Base-by-base conservation (phyloP, 2,329 filamentous ascomycete genomes). In the Sordariomycetes sp. region DNA sequence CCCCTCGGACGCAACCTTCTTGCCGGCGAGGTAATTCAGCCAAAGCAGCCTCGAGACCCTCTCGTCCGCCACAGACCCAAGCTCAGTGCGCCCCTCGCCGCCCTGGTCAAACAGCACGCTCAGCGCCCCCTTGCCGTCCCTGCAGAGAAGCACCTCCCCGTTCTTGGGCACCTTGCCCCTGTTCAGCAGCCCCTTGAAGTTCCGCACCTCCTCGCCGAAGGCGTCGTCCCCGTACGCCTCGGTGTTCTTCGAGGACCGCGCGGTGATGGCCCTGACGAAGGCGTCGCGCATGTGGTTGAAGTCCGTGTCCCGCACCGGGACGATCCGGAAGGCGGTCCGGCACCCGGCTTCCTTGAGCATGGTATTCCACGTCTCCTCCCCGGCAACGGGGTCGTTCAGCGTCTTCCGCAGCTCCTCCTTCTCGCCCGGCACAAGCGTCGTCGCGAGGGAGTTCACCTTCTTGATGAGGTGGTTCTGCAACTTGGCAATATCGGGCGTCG, bases 201-300 rank as follows among this genome's bases (percentile, higher is more conserved):
- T 78, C 61, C 80, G 80, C 72, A 97, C 80, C 0, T 87, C 81
- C 15, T 75, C 69, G 15, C 89, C 88, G 65, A 97, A 97, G 0
- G 74, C 76, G 61, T 94, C 89, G 62, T 92, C 87, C 25, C 80
- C 76, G 67, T 82, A 76, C 1, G 71, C 70, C 45, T 79, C 75
- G 24, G 77, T 75, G 12, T 53, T 51, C 13, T 35, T 52, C 61
- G 84, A 77, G 2, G 86, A 85, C 36, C 87, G 82, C 10, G 81
- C 85, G 57, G 88, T 87, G 61, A 99, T 86, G 24, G 89, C 87
- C 6, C 90, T 82, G 59, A 96, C 89, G 74, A 91, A 95, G 1
- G 89, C 94, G 67, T 99, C 94, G 48, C 92, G 82, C 61, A 99
- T 71, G 69, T 99, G 94, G 62, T 86, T 83, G 70, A 96, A 97